Percentiles rank a stretch among this genome's conserved stretches.
Evolutionary conservation across 2,329 filamentous ascomycete genomes (phyloP).

Genomic region (Aspergillus ustus): DNA sequence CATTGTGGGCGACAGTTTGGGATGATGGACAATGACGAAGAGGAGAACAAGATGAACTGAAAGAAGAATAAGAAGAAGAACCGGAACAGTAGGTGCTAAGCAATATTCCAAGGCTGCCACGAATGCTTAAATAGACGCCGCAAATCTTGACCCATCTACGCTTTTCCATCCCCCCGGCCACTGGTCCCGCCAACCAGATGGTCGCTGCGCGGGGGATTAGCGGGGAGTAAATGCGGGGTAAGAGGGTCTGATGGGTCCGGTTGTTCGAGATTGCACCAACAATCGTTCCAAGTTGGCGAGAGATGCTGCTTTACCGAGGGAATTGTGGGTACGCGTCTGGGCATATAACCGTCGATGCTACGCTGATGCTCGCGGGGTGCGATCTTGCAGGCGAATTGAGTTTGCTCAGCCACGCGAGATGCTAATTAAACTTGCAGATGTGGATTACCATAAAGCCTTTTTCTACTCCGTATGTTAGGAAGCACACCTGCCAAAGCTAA

Average conservation of each 20-base stretch:
- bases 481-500: no score
- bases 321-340: conserved; percentile 66
- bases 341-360: not conserved
- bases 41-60: not conserved
- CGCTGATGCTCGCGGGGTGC: not conserved
- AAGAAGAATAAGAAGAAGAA: not conserved
- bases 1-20: conserved; percentile 1
- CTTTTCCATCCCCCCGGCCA: not conserved
- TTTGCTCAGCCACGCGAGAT: not conserved
- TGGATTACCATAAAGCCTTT: no score
- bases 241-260: conserved; percentile 48
- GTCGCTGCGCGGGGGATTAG: not conserved
- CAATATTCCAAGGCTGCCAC: not conserved
- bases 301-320: conserved; percentile 69
- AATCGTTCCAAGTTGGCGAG: conserved; percentile 69
- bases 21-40: not conserved
- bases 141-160: not conserved
- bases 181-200: not conserved
- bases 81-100: not conserved
- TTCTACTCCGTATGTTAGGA: no score
- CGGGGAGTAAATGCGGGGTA: conserved; percentile 1
- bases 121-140: not conserved
- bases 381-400: no score
- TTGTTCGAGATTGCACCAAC: conserved; percentile 78
- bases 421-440: not conserved